Evolutionary conservation across 1,139 yeast genomes (phyloP).

Genomic region (Diutina ranongensis): DNA sequence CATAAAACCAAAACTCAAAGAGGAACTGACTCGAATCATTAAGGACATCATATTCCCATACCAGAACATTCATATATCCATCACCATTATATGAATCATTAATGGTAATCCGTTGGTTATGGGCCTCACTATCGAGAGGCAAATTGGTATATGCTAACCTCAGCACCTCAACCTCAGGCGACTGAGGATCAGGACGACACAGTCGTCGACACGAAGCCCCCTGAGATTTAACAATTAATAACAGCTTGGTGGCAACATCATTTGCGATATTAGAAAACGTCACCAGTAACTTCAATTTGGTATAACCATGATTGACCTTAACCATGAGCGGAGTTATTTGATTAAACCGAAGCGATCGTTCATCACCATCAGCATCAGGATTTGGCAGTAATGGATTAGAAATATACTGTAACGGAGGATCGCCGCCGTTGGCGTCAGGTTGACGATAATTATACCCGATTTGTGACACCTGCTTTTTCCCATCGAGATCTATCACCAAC

Average conservation of each 20-base stretch:
- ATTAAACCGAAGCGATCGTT: neutral
- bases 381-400: slow-evolving; percentile 13
- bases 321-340: slow-evolving; percentile 19
- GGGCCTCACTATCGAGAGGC: slow-evolving; percentile 16
- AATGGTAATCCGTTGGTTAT: slow-evolving; percentile 18
- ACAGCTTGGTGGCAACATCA: slow-evolving; percentile 10
- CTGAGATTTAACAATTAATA: slow-evolving; percentile 20
- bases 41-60: slow-evolving; percentile 18
- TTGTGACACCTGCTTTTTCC: neutral
- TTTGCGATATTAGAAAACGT: slow-evolving; percentile 13
- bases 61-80: slow-evolving; percentile 16
- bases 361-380: neutral
- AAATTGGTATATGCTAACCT: slow-evolving; percentile 17
- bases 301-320: slow-evolving; percentile 15
- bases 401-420: slow-evolving; percentile 13
- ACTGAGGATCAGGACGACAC: slow-evolving; percentile 8
- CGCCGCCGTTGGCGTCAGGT: neutral
- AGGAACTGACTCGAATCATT: slow-evolving; percentile 14
- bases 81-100: slow-evolving; percentile 19
- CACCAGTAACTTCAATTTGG: slow-evolving; percentile 19
- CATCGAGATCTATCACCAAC: neutral
- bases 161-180: slow-evolving; percentile 16
- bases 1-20: slow-evolving; percentile 21
- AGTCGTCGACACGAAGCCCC: slow-evolving; percentile 9
- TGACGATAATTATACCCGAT: neutral